Evolutionary conservation across 768 basidiomycete genomes (phyloP), one percentile per base, ranked within the genome.

Genomic region (Mycena floridula): DNA sequence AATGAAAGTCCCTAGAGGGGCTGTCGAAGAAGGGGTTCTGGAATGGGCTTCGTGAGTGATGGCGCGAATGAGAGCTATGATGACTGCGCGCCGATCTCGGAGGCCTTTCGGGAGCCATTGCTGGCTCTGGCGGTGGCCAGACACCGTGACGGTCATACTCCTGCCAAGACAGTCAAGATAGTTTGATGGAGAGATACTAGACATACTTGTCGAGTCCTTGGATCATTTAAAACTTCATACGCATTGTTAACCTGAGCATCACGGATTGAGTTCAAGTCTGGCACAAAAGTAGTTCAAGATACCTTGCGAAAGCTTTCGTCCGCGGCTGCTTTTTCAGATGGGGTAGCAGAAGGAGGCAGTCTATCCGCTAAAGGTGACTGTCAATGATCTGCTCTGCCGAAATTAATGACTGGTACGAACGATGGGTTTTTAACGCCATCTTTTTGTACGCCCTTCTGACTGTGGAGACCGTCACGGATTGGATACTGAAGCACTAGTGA

Each of bases 401-500:
- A n/a, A n/a, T n/a, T n/a, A n/a, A n/a, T n/a, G n/a, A n/a, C n/a
- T n/a, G n/a, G n/a, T n/a, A n/a, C n/a, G n/a, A n/a, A n/a, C n/a
- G n/a, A n/a, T n/a, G n/a, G n/a, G n/a, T n/a, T n/a, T n/a, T n/a
- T n/a, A n/a, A n/a, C n/a, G n/a, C 87, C 55, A 66, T 74, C 62
- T 70, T 78, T 60, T 75, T 81, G 70, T 89, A 89, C n/a, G 87
- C 87, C 53, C 75, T 85, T 49, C 84, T 77, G 50, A 89, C 86
- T 89, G 49, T 27, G 20, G 21, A 5, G 42, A 32, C 25, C 26
- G 22, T 7, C 24, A 18, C 18, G 13, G 3, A 41, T 25, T 43
- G 42, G 22, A 27, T 42, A 26, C 28, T 26, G 8, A 35, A 25
- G 15, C 20, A 24, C 22, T 13, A 24, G 22, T 23, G 13, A 16